phyloP scores from a whole-genome alignment of 805 yeast species.

The Candida pseudofarinosa region DNA sequence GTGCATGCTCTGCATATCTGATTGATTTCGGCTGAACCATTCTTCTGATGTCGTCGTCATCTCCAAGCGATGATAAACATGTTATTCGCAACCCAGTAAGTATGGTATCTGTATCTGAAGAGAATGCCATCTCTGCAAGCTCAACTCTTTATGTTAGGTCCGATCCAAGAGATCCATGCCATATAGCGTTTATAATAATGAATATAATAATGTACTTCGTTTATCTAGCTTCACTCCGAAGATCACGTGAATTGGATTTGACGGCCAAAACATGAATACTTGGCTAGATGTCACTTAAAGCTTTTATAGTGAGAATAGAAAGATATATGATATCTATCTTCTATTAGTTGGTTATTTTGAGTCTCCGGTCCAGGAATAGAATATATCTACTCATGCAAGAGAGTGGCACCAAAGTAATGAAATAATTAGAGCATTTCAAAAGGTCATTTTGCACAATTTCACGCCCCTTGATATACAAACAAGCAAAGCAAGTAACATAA shows the following conservation, averaged over 20 bases:
- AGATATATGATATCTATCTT: neutral
- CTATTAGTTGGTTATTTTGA: neutral
- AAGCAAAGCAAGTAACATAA: neutral
- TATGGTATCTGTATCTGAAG: conserved; percentile 27
- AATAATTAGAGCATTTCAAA: neutral
- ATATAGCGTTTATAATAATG: no score
- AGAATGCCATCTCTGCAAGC: conserved; percentile 29
- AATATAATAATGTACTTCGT: no score
- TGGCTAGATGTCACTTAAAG: no score
- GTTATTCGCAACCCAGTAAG: conserved; percentile 27
- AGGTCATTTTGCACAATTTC: neutral
- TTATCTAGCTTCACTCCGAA: neutral
- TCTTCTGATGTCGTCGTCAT: conserved; percentile 18
- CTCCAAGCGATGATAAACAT: conserved; percentile 19
- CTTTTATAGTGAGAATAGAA: no score
- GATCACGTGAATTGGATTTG: neutral
- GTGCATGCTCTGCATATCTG: neutral
- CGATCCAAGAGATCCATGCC: no score
- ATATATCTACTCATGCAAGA: neutral
- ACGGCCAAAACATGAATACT: neutral
- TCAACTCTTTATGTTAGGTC: neutral
- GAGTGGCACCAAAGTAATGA: conserved; percentile 1
- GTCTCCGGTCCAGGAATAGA: neutral
- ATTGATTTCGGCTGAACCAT: conserved; percentile 15
- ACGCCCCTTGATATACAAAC: neutral